A percentile compares a stretch with the other conserved stretches of the same genome.
These are phyloP conservation scores for Wickerhamiella musiphila DNA, from an alignment of 805 yeast species.

Conservation along the genomic window DNA sequence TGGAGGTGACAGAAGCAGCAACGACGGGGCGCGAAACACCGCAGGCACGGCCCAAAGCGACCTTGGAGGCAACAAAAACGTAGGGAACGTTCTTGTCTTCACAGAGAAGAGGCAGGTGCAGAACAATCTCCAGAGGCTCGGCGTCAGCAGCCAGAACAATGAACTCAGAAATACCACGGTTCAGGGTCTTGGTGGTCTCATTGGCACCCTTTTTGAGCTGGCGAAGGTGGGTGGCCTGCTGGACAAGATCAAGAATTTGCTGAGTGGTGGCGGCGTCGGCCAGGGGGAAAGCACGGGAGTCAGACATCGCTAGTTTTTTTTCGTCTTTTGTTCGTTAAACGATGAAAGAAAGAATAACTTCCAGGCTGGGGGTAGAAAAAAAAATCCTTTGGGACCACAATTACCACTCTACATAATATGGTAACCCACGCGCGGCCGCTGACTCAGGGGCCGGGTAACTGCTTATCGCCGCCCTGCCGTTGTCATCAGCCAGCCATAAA, in stretches of 20 bases:
- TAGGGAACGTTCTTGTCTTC: constrained; percentile 99
- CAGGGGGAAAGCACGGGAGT: constrained; percentile 97
- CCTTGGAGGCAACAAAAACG: constrained; percentile 96
- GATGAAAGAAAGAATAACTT: no score
- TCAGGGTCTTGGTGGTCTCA: constrained; percentile 97
- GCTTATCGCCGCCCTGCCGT: background rate
- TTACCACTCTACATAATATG: no score
- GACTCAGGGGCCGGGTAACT: constrained; percentile 2
- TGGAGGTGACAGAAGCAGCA: constrained; percentile 95
- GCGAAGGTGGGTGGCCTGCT: constrained; percentile 94
- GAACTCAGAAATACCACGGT: constrained; percentile 98
- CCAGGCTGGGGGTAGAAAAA: no score
- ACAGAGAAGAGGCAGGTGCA: constrained; percentile 92
- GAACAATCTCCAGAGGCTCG: constrained; percentile 94
- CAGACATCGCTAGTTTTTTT: no score
- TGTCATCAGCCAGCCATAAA: background rate
- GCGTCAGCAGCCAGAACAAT: constrained; percentile 99
- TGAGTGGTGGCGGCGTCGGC: constrained; percentile 92
- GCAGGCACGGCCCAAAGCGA: constrained; percentile 98
- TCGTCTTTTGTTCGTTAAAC: no score
- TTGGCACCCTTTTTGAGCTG: constrained; percentile 99
- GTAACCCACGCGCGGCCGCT: no score
- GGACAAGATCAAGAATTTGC: constrained; percentile 94
- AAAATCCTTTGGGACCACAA: no score
- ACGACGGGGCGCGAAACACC: constrained; percentile 99